Base-by-base conservation (phyloP, 495 filamentous ascomycete species). In the Daldinia grandis region DNA sequence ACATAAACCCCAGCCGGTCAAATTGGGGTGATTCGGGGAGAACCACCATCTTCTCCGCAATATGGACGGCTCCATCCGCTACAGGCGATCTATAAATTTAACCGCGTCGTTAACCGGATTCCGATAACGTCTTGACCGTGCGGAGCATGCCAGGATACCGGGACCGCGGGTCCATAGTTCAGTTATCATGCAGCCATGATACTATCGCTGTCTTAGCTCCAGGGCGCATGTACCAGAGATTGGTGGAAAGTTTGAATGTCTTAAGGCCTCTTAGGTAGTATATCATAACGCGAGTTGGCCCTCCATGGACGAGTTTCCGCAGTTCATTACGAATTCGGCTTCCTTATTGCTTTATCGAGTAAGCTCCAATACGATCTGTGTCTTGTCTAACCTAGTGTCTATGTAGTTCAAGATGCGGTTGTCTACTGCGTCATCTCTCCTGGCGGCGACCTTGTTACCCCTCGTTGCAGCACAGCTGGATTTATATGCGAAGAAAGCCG, bases 401-500 rank as follows among this genome's bases (percentile, higher is more conserved):
- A n/a, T n/a, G n/a, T n/a, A 54, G 24, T 25, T 51, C 19, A 63
- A 38, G 8, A 63, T 63, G 60, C 35, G 33, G 28, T 40, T 40
- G 8, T 42, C 21, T 28, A 24, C n/a, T 19, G 17, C 3, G 28
- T 42, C 27, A n/a, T 24, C 33, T 8, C 1, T 30, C 8, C 19
- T 62, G 19, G 49, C 14, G n/a, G 49, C 47, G 17, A 21, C n/a
- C 5, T 25, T 78, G 0, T 54, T 76, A 37, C 69, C 70, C 30
- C 15, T 60, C 10, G 75, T 78, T 25, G 68, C 74, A 17, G 73
- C 80, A 8, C 79, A 81, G 58, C 79, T 89, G 10, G 72, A 90
- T 60, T 78, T 81, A 15, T 84, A 88, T 50, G 86, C 85, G 33
- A 79, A 84, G 24, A 78, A 80, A 3, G 82, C 82, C 28, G 84